Percentiles rank a stretch among this genome's conserved stretches.
Conservation (phyloP, 345 rosid genomes). For the Corchorus olitorius region DNA sequence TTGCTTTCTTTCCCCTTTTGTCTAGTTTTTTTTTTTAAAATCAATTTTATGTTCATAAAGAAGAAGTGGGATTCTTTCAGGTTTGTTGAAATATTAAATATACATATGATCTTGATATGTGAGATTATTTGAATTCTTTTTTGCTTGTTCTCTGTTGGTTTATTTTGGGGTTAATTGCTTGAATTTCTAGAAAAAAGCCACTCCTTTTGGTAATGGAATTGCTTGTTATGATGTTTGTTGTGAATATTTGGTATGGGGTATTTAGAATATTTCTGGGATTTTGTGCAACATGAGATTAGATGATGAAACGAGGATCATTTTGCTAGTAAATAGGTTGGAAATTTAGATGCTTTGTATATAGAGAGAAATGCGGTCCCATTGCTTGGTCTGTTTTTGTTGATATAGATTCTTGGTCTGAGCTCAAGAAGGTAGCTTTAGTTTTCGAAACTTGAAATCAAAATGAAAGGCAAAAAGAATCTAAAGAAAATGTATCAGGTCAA, state of each 20-base stretch:
- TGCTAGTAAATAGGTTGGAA: not conserved
- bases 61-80: not conserved
- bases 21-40: not conserved
- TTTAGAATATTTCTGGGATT: conserved; percentile 1
- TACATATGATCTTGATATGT: not conserved
- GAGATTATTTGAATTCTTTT: not conserved
- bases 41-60: conserved; percentile 14
- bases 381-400: not conserved
- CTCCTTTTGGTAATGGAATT: not conserved
- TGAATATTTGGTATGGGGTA: not conserved
- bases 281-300: not conserved
- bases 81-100: not conserved
- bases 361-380: not conserved
- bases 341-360: not conserved
- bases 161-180: not conserved
- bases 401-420: no score
- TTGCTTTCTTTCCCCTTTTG: not conserved
- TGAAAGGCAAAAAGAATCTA: not conserved
- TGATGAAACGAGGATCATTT: not conserved
- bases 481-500: not conserved
- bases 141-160: not conserved
- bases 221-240: not conserved
- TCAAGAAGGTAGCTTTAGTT: not conserved
- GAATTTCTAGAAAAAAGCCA: not conserved
- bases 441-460: not conserved